Conservation (phyloP, 495 filamentous ascomycete genomes). For the Parachaetomium inaequale region DNA sequence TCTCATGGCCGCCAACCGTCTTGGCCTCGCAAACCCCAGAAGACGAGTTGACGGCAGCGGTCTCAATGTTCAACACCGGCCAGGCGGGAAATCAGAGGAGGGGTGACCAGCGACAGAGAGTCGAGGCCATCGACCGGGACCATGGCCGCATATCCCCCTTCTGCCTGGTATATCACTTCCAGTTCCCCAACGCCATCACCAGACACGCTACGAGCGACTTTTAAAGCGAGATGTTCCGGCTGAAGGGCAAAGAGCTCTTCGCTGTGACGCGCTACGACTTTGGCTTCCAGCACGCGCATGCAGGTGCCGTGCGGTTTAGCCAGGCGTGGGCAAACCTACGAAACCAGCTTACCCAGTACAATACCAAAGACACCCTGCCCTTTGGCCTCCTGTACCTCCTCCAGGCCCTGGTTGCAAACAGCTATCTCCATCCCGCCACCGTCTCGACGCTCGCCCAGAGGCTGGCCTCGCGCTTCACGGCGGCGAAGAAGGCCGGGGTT, state of each 20-base stretch:
- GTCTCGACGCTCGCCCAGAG: slow-evolving; percentile 38
- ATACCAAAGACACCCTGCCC: slow-evolving; percentile 19
- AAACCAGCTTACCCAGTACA: slow-evolving; percentile 16
- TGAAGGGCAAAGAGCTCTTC: slow-evolving; percentile 29
- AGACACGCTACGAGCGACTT: slow-evolving; percentile 15
- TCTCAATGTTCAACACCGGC: background rate
- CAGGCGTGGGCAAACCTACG: slow-evolving; percentile 21
- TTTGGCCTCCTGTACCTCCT: slow-evolving; percentile 47
- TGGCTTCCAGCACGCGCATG: background rate
- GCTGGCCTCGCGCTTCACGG: slow-evolving; percentile 4
- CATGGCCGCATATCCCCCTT: slow-evolving; percentile 13
- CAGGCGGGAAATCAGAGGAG: slow-evolving; percentile 2
- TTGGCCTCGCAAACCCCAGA: background rate
- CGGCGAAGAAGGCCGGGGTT: slow-evolving; percentile 14
- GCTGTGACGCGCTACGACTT: slow-evolving; percentile 27
- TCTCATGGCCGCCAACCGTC: slow-evolving; percentile 27
- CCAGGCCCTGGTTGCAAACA: slow-evolving; percentile 51
- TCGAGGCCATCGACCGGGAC: slow-evolving; percentile 20
- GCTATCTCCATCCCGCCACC: slow-evolving; percentile 46
- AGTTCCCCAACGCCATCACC: background rate
- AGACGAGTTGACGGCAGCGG: background rate
- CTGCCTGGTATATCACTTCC: slow-evolving; percentile 24
- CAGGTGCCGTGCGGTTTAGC: slow-evolving; percentile 10
- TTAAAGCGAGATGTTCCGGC: slow-evolving; percentile 12
- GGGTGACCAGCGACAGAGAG: slow-evolving; percentile 28